These are phyloP conservation scores for Corynascus novoguineensis DNA, from an alignment of 495 filamentous ascomycete species.

Conservation along the genomic window DNA sequence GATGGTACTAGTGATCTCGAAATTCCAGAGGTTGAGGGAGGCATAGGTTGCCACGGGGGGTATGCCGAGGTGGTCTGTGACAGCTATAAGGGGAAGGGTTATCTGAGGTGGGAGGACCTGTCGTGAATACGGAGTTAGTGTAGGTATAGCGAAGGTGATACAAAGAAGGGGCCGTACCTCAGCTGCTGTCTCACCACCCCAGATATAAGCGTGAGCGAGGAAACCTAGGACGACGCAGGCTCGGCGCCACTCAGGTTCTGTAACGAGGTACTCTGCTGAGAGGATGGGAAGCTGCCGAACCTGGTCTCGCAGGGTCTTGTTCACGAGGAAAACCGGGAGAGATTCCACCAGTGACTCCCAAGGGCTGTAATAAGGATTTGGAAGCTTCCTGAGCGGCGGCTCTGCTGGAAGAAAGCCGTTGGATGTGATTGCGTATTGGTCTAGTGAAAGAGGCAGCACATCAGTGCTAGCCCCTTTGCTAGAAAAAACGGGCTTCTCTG, in stretches of 20 bases:
- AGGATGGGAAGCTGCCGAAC: constrained; percentile 67
- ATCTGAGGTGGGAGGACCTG: constrained; percentile 65
- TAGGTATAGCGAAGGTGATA: neutral
- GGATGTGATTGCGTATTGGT: constrained; percentile 25
- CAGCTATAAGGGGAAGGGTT: constrained; percentile 69
- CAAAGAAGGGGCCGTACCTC: constrained; percentile 23
- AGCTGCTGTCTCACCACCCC: constrained; percentile 39
- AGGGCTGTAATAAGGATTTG: constrained; percentile 69
- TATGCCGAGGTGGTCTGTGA: constrained; percentile 71
- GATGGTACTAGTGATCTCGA: too few species aligned
- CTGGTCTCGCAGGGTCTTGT: constrained; percentile 58
- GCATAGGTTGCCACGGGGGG: constrained; percentile 91
- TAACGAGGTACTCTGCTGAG: constrained; percentile 55
- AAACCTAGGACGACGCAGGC: constrained; percentile 74
- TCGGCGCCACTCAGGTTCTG: constrained; percentile 71
- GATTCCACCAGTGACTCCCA: constrained; percentile 73
- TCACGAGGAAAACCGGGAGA: constrained; percentile 60
- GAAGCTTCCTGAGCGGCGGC: constrained; percentile 59
- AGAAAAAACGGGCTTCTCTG: constrained; percentile 3
- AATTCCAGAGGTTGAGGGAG: constrained; percentile 88
- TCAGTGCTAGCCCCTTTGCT: neutral
- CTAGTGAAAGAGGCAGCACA: neutral
- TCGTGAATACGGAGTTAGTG: neutral
- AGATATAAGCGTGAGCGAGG: constrained; percentile 79
- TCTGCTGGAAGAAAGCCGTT: constrained; percentile 75